Evolutionary conservation across 2,329 filamentous ascomycete species (phyloP), one percentile per base, ranked within the genome.

Genomic region (Macrophomina phaseolina): DNA sequence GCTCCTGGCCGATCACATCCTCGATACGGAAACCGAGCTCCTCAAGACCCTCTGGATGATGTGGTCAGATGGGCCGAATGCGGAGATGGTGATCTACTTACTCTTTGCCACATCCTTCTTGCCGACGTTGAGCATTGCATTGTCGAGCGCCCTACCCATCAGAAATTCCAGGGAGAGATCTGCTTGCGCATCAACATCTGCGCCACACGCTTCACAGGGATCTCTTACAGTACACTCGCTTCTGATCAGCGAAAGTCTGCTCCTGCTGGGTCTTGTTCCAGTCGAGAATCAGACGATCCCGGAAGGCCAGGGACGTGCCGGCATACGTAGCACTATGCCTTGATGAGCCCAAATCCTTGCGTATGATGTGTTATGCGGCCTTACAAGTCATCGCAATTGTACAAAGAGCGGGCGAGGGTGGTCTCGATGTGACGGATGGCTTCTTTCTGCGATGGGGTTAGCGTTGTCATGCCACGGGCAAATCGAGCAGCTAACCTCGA

Each of bases 191-290:
- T 77, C 67, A 75, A 69, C 49, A 5, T 66, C 38, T 62, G 30
- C 58, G 58, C 45, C 30, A 49, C 32, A 30, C 11, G 18, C 32
- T 49, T 4, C 16, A n/a, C 23, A 1, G 23, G 45, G 23, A 48
- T 18, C 28, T 56, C 84, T 71, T 81, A 89, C 86, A 99, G 83
- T 99, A 99, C 72, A 99, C 87, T 69, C 95, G 89, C 86, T 99
- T 99, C 80, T 89, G 89, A 77, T 98, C 95, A 67, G 87, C 85
- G 74, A 91, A 93, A 0, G 94, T 97, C 81, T 99, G 95, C 68
- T 90, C 90, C 83, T 99, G 95, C 83, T 99, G 95, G 55, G 95
- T 99, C 81, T 90, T 93, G 83, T 98, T 99, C 95, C 95, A 99
- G 72, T 97, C 93, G 70, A 95, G 90, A 75, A 99, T 90, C 76